phyloP scores from a whole-genome alignment of 441 rosid species.

The Gossypium schwendimanii region DNA sequence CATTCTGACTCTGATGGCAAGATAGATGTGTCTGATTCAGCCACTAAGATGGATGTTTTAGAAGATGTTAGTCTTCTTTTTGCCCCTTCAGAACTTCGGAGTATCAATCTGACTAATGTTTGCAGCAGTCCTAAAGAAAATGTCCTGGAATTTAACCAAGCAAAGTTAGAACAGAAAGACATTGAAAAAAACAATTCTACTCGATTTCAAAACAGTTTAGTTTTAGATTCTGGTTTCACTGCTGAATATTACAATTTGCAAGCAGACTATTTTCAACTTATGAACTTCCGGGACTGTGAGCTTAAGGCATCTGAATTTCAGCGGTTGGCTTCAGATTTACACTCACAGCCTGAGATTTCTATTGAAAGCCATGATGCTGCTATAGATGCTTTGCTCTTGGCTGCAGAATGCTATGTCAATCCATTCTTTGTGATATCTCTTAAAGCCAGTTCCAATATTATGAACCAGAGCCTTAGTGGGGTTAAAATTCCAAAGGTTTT shows the following conservation, averaged over 20 bases:
- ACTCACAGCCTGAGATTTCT: slow-evolving; percentile 43
- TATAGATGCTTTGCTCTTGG: slow-evolving; percentile 77
- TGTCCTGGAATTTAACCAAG: slow-evolving; percentile 22
- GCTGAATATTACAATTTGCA: slow-evolving; percentile 61
- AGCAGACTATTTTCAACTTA: slow-evolving; percentile 60
- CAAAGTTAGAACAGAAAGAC: slow-evolving; percentile 36
- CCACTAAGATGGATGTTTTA: slow-evolving; percentile 39
- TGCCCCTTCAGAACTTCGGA: slow-evolving; percentile 59
- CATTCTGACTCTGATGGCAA: slow-evolving; percentile 40
- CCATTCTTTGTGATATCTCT: slow-evolving; percentile 65
- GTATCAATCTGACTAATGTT: slow-evolving; percentile 38
- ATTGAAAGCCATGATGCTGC: slow-evolving; percentile 76
- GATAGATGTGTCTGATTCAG: slow-evolving; percentile 40
- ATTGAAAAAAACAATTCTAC: slow-evolving; percentile 26
- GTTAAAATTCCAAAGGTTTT: slow-evolving; percentile 21
- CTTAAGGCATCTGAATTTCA: slow-evolving; percentile 75
- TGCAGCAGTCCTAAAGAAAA: slow-evolving; percentile 29
- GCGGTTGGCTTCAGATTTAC: slow-evolving; percentile 66
- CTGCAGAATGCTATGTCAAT: slow-evolving; percentile 87
- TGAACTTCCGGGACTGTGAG: slow-evolving; percentile 62
- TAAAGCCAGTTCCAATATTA: slow-evolving; percentile 27
- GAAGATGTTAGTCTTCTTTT: slow-evolving; percentile 61
- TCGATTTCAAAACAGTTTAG: slow-evolving; percentile 35
- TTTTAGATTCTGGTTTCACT: slow-evolving; percentile 47
- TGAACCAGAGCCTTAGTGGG: slow-evolving; percentile 19